Percentiles rank a stretch among this genome's conserved stretches.
phyloP scores from a whole-genome alignment of 2,329 filamentous ascomycete species.

The Knufia fluminis region DNA sequence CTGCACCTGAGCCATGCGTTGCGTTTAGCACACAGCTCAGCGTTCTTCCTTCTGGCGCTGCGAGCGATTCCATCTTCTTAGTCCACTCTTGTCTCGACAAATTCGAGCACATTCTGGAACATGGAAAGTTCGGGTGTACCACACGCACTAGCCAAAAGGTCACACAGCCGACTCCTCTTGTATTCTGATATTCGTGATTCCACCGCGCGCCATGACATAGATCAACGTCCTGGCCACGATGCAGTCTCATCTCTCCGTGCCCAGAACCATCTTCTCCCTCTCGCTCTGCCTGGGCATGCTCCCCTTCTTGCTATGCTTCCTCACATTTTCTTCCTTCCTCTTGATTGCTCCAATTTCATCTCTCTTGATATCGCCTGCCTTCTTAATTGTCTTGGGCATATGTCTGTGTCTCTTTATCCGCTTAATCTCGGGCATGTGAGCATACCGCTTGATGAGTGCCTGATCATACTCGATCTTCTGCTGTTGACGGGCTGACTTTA shows the following conservation, averaged over 20 bases:
- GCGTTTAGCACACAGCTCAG: no score
- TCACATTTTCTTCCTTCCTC: conserved; percentile 85
- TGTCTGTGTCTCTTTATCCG: conserved; percentile 87
- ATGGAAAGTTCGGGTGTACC: no score
- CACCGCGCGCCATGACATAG: no score
- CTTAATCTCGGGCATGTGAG: conserved; percentile 92
- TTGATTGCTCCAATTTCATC: conserved; percentile 84
- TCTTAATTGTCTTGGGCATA: conserved; percentile 86
- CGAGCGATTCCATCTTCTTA: no score
- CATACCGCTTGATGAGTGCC: conserved; percentile 70
- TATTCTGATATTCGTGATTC: no score
- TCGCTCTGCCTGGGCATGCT: conserved; percentile 64
- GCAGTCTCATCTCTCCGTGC: conserved; percentile 52
- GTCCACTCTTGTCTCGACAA: no score
- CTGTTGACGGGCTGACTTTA: conserved; percentile 76
- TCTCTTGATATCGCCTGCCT: conserved; percentile 86
- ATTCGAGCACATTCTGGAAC: no score
- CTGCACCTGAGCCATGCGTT: no score
- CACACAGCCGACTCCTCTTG: no score
- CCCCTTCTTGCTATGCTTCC: conserved; percentile 81
- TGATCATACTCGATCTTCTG: conserved; percentile 89
- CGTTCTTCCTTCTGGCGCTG: no score
- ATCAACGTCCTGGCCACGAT: no score
- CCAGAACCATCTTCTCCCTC: conserved; percentile 86
- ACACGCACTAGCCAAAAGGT: no score